Conservation (phyloP, 2,329 filamentous ascomycete species). For the Leptographium galeiforme region DNA sequence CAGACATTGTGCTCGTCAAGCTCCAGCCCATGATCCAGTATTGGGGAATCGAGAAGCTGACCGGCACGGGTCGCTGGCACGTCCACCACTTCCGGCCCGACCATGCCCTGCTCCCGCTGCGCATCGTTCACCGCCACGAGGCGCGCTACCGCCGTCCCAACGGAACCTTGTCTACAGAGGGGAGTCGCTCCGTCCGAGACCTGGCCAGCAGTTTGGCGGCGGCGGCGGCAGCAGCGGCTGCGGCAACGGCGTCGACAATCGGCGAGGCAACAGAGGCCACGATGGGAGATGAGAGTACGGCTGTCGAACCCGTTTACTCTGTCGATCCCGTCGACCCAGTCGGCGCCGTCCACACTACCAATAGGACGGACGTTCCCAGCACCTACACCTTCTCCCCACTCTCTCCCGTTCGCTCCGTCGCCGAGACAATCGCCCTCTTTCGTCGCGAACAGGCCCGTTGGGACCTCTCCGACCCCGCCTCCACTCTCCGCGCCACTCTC, state of each 20-base stretch:
- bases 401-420: background rate
- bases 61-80: slow-evolving; percentile 9
- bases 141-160: slow-evolving; percentile 7
- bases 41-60: slow-evolving; percentile 10
- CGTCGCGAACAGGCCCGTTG: slow-evolving; percentile 2
- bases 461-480: slow-evolving; percentile 8
- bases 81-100: slow-evolving; percentile 5
- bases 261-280: background rate
- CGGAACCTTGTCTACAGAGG: slow-evolving; percentile 1
- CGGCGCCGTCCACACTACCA: too few species aligned
- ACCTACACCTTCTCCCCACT: background rate
- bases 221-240: too few species aligned
- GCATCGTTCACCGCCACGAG: slow-evolving; percentile 7
- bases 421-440: slow-evolving; percentile 2
- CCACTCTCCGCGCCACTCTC: slow-evolving; percentile 8
- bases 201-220: slow-evolving; percentile 5
- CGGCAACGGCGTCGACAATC: background rate
- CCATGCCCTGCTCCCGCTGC: slow-evolving; percentile 6
- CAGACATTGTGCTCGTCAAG: slow-evolving; percentile 11
- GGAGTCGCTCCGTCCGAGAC: slow-evolving; percentile 1
- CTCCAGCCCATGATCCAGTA: slow-evolving; percentile 8
- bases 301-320: too few species aligned
- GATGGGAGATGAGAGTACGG: background rate
- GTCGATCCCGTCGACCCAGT: too few species aligned
- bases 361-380: too few species aligned